These are phyloP conservation scores for Heterobasidion annosum DNA, from an alignment of 1,284 basidiomycete genomes.

Conservation along the genomic window DNA sequence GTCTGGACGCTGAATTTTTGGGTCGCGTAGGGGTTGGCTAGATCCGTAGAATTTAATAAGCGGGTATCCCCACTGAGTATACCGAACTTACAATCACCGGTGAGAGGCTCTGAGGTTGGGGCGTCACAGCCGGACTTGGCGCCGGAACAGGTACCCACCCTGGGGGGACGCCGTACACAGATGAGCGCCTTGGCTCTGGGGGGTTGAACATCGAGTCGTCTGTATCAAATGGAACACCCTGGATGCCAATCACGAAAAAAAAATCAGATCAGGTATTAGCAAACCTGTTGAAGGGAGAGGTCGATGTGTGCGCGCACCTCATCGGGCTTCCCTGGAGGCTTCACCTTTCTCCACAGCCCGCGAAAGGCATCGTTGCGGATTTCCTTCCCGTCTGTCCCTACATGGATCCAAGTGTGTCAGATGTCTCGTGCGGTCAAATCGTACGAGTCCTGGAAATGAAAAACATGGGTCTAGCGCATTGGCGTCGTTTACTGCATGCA, in stretches of 20 bases:
- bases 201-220: slow-evolving; percentile 74
- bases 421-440: background rate
- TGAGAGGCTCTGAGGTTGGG: slow-evolving; percentile 6
- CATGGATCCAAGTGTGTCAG: background rate
- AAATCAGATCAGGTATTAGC: background rate
- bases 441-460: too few species aligned
- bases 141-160: slow-evolving; percentile 8
- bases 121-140: slow-evolving; percentile 10
- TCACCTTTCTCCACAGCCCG: slow-evolving; percentile 59
- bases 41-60: background rate
- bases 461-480: too few species aligned
- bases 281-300: background rate
- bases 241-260: background rate
- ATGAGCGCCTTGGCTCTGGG: slow-evolving; percentile 26
- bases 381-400: slow-evolving; percentile 2
- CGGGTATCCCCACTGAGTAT: background rate
- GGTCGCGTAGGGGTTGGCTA: slow-evolving; percentile 12
- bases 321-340: slow-evolving; percentile 62
- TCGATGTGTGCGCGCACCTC: slow-evolving; percentile 28
- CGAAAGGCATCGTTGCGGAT: slow-evolving; percentile 45
- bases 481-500: too few species aligned
- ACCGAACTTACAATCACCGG: background rate
- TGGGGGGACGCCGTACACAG: slow-evolving; percentile 13
- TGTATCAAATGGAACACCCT: slow-evolving; percentile 67
- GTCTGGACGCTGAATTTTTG: slow-evolving; percentile 32